A percentile compares a stretch with the other conserved stretches of the same genome.
These are phyloP conservation scores for Termitomyces sp. DNA, from an alignment of 768 basidiomycete genomes.

Conservation along the genomic window DNA sequence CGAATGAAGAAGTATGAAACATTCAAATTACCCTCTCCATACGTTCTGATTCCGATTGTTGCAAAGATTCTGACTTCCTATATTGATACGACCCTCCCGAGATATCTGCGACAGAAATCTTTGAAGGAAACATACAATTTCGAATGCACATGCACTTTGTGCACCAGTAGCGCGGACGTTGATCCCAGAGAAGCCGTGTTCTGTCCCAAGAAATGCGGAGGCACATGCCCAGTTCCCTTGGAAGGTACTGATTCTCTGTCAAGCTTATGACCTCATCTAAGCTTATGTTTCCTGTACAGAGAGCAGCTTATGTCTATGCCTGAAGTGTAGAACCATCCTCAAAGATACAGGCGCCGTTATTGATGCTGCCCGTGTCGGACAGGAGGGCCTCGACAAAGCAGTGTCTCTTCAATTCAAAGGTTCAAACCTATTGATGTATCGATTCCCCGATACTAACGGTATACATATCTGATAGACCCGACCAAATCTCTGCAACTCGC, in stretches of 20 bases:
- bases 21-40: neutral
- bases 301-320: slow-evolving; percentile 43
- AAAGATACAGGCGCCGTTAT: slow-evolving; percentile 48
- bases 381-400: slow-evolving; percentile 76
- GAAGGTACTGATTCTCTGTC: slow-evolving; percentile 41
- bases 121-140: slow-evolving; percentile 79
- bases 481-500: slow-evolving; percentile 56
- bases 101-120: slow-evolving; percentile 43
- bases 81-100: slow-evolving; percentile 78
- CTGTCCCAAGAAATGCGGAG: slow-evolving; percentile 71
- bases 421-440: slow-evolving; percentile 18
- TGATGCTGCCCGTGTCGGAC: slow-evolving; percentile 64
- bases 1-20: slow-evolving; percentile 63
- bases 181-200: slow-evolving; percentile 69
- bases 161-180: slow-evolving; percentile 27
- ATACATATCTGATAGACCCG: slow-evolving; percentile 41
- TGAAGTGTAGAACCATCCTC: slow-evolving; percentile 48
- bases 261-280: neutral
- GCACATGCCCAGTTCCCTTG: slow-evolving; percentile 53
- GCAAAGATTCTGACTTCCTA: slow-evolving; percentile 77
- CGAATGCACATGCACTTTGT: slow-evolving; percentile 63
- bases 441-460: neutral
- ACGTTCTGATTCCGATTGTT: neutral
- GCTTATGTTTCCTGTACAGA: slow-evolving; percentile 31
- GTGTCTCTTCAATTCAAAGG: slow-evolving; percentile 56